These are phyloP conservation scores for Phyllosticta paracitricarpa DNA, from an alignment of 2,329 filamentous ascomycete species.

Conservation along the genomic window DNA sequence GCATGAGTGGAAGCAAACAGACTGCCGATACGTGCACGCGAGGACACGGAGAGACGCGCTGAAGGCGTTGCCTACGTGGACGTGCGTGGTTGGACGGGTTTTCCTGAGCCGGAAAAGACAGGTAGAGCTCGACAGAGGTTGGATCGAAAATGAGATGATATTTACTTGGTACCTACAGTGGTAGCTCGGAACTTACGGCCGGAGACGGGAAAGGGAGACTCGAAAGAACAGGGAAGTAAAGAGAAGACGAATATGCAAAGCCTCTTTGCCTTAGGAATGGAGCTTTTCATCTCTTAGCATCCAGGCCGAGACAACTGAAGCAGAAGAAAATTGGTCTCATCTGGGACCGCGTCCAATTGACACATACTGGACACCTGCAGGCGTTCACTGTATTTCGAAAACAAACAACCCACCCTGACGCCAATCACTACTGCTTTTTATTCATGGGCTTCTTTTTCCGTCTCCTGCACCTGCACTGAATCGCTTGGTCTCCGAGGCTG, in stretches of 20 bases:
- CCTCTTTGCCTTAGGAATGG: neutral
- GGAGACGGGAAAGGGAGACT: neutral
- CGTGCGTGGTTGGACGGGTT: neutral
- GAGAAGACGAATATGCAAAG: neutral
- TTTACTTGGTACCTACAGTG: neutral
- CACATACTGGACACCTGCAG: neutral
- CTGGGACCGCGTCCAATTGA: neutral
- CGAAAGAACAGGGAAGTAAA: neutral
- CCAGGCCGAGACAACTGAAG: neutral
- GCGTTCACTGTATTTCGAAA: neutral
- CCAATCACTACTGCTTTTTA: neutral
- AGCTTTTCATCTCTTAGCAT: neutral
- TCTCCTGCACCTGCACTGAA: neutral
- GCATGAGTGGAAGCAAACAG: neutral
- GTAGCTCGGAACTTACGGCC: neutral
- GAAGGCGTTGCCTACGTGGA: neutral
- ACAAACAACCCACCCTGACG: neutral
- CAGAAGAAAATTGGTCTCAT: neutral
- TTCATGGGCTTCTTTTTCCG: neutral
- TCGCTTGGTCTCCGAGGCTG: neutral
- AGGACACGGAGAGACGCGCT: neutral
- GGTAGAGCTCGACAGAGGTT: neutral
- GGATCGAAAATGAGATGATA: neutral
- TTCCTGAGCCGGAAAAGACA: neutral
- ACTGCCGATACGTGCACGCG: neutral